A percentile compares a stretch with the other conserved stretches of the same genome.
phyloP scores from a whole-genome alignment of 305 asterid genomes.

The Plantago coronopus region DNA sequence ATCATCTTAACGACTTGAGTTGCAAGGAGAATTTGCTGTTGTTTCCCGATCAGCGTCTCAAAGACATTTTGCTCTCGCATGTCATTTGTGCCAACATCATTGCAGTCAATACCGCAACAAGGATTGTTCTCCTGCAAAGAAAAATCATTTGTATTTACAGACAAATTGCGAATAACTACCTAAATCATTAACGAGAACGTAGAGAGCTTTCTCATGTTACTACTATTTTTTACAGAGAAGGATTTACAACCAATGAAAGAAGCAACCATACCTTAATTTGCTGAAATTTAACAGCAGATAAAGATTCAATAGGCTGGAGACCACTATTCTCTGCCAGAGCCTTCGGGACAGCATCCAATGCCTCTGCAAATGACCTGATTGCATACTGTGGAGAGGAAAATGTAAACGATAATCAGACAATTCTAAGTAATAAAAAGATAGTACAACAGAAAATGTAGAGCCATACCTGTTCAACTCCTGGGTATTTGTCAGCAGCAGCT shows the following conservation, averaged over 20 bases:
- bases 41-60: slow-evolving; percentile 86
- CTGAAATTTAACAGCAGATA: slow-evolving; percentile 82
- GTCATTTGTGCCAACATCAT: slow-evolving; percentile 76
- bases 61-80: slow-evolving; percentile 87
- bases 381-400: slow-evolving; percentile 57
- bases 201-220: too few relatives aligned
- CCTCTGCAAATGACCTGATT: slow-evolving; percentile 88
- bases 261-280: slow-evolving; percentile 61
- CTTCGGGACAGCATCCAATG: slow-evolving; percentile 89
- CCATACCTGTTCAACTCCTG: slow-evolving; percentile 77
- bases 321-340: slow-evolving; percentile 97
- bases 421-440: too few relatives aligned
- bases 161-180: background rate
- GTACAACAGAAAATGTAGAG: background rate
- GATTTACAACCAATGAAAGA: too few relatives aligned
- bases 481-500: slow-evolving; percentile 85
- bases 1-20: slow-evolving; percentile 98
- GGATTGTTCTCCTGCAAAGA: slow-evolving; percentile 63
- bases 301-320: slow-evolving; percentile 85
- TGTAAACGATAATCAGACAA: slow-evolving; percentile 13
- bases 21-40: slow-evolving; percentile 87
- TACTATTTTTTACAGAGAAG: too few relatives aligned
- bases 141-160: background rate
- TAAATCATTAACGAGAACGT: background rate
- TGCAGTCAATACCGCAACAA: slow-evolving; percentile 82